These are phyloP conservation scores for Colletotrichum viniferum DNA, from an alignment of 2,329 filamentous ascomycete species.

Conservation along the genomic window DNA sequence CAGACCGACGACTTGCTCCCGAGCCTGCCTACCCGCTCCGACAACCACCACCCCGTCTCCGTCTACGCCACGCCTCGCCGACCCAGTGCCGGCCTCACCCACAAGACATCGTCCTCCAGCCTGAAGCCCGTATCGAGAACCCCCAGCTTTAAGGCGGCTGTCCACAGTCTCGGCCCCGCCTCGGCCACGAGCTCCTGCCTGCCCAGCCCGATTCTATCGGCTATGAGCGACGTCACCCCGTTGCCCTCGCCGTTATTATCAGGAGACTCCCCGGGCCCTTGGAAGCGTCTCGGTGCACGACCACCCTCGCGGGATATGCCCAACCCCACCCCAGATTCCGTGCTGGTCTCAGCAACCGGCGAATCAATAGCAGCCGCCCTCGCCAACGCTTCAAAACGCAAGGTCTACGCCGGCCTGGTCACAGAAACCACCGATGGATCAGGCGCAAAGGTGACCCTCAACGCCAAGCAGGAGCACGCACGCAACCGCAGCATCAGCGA, in stretches of 20 bases:
- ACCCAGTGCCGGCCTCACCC: conserved; percentile 32
- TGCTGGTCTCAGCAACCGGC: conserved; percentile 54
- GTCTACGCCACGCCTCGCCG: conserved; percentile 32
- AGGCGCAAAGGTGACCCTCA: conserved; percentile 25
- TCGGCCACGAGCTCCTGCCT: conserved; percentile 69
- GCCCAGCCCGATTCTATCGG: conserved; percentile 75
- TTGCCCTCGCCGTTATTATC: conserved; percentile 76
- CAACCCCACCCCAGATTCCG: conserved; percentile 45
- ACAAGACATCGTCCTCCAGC: conserved; percentile 47
- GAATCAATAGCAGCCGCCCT: conserved; percentile 57
- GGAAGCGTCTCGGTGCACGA: conserved; percentile 59
- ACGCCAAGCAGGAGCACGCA: conserved; percentile 28
- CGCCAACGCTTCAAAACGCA: conserved; percentile 60
- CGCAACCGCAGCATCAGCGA: conserved; percentile 89
- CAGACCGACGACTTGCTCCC: conserved; percentile 37
- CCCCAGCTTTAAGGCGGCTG: conserved; percentile 64
- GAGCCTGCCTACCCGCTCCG: conserved; percentile 29
- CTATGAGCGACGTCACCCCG: conserved; percentile 80
- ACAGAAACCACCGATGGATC: conserved; percentile 30
- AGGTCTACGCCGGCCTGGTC: conserved; percentile 56
- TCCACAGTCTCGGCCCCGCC: conserved; percentile 51
- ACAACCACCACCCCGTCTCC: conserved; percentile 31
- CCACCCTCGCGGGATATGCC: conserved; percentile 52
- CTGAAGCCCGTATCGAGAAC: conserved; percentile 61
- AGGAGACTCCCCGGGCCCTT: conserved; percentile 69